Percentiles rank a stretch among this genome's conserved stretches.
These are phyloP conservation scores for Eutrema salsugineum DNA, from an alignment of 441 rosid genomes.

Conservation along the genomic window DNA sequence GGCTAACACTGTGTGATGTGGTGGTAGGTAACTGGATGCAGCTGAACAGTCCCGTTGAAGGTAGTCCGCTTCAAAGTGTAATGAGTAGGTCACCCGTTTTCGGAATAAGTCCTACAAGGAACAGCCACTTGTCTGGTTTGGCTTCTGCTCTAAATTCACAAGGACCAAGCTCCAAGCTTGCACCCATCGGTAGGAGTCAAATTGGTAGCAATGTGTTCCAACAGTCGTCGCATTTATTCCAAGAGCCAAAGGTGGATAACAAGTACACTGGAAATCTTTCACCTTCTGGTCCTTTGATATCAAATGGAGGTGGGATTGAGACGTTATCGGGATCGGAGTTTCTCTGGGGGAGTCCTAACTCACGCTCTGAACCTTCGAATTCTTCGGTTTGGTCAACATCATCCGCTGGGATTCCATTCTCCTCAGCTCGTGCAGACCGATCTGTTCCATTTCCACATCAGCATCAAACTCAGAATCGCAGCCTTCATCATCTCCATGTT, in stretches of 20 bases:
- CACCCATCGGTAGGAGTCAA: conserved; percentile 71
- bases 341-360: conserved; percentile 93
- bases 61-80: conserved; percentile 56
- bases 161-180: conserved; percentile 59
- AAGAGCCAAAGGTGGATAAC: conserved; percentile 64
- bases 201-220: conserved; percentile 44
- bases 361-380: conserved; percentile 53
- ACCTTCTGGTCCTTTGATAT: conserved; percentile 60
- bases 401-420: conserved; percentile 54
- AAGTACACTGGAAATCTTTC: conserved; percentile 53
- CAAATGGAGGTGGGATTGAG: conserved; percentile 66
- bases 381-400: conserved; percentile 73
- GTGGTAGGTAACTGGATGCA: conserved; percentile 85
- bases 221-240: conserved; percentile 72
- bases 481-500: conserved; percentile 68
- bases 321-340: conserved; percentile 93
- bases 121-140: conserved; percentile 71
- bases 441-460: conserved; percentile 49
- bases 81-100: conserved; percentile 75
- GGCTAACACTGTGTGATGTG: conserved; percentile 10
- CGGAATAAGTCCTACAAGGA: conserved; percentile 55
- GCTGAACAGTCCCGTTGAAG: conserved; percentile 75
- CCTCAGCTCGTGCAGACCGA: conserved; percentile 52
- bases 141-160: conserved; percentile 81
- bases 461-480: conserved; percentile 39